These are phyloP conservation scores for Globisporangium polare DNA, from an alignment of 352 stramenopile species.

Conservation along the genomic window DNA sequence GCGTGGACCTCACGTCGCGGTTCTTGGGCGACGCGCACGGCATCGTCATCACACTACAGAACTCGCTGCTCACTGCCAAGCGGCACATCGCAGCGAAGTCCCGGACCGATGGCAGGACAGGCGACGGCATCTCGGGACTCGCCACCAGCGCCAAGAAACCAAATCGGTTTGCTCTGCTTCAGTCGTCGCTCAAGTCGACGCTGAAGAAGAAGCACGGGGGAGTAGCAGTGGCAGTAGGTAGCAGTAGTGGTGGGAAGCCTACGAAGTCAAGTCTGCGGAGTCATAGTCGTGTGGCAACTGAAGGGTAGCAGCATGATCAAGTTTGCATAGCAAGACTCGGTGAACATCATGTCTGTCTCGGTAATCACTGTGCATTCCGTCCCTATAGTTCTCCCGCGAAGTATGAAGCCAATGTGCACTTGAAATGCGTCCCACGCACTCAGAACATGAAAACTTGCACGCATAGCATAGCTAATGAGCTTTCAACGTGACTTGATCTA, in stretches of 20 bases:
- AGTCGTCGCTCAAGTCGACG: constrained; percentile 35
- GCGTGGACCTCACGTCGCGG: constrained; percentile 78
- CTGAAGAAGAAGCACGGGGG: constrained; percentile 34
- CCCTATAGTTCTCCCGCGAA: no score
- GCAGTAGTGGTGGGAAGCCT: constrained; percentile 23
- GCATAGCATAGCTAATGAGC: no score
- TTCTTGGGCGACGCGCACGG: constrained; percentile 89
- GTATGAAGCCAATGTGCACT: no score
- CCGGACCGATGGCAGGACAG: constrained; percentile 38
- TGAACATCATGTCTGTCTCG: no score
- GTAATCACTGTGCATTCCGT: no score
- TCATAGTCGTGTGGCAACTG: constrained; percentile 10
- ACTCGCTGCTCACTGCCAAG: constrained; percentile 83
- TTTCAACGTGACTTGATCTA: no score
- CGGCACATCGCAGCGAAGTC: constrained; percentile 47
- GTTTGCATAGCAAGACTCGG: no score
- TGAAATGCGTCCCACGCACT: no score
- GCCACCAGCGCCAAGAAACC: constrained; percentile 14
- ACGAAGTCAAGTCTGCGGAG: constrained; percentile 6
- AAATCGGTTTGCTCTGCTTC: constrained; percentile 28
- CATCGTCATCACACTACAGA: constrained; percentile 90
- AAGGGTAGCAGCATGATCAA: background rate
- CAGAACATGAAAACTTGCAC: no score
- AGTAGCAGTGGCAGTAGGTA: constrained; percentile 9
- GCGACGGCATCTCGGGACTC: constrained; percentile 49